Base-by-base conservation (phyloP, 768 basidiomycete genomes). In the Psilocybe tampanensis region DNA sequence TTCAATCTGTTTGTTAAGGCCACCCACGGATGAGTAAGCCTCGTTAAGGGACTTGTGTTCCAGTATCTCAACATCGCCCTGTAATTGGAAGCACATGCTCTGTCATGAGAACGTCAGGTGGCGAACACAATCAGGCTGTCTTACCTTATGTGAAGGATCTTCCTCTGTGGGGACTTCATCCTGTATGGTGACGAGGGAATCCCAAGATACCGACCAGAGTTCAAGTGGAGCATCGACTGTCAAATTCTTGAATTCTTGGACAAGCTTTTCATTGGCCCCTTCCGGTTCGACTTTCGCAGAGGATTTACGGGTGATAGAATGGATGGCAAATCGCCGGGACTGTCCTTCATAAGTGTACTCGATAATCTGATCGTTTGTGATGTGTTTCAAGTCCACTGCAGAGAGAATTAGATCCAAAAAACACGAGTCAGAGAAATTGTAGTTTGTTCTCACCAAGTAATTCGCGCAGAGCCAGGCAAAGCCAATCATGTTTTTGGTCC, bases 11-110 rank as follows among this genome's bases (percentile, higher is more conserved):
- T 86, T 86, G 66, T 86, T 80, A 39, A 98, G 81, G 2, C 97
- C 97, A 18, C 97, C 97, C 21, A 99, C 88, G 13, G 85, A 78
- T 33, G 85, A 77, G 65, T 95, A 97, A n/a, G 90, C 87, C 55
- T 86, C 78, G 36, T 73, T 70, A 41, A 67, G 63, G 15, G 78
- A 64, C 56, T 60, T 71, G 59, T 77, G 74, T n/a, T 76, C 70
- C 49, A 83, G 68, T 15, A 76, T 72, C 64, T 85, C 81, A 32
- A 84, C 65, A 52, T 80, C 78, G 51, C 71, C 71, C 80, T 84
- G 59, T 26, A 60, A 58, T 39, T n/a, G 47, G 26, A 17, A 13
- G 29, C 51, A 54, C 55, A 56, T 52, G 59, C n/a, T 24, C 41
- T 59, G 60, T 60, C 58, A 56, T 59, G 60, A 58, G 63, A 52